Conservation (phyloP, 441 rosid species). For the Viola pubescens region DNA sequence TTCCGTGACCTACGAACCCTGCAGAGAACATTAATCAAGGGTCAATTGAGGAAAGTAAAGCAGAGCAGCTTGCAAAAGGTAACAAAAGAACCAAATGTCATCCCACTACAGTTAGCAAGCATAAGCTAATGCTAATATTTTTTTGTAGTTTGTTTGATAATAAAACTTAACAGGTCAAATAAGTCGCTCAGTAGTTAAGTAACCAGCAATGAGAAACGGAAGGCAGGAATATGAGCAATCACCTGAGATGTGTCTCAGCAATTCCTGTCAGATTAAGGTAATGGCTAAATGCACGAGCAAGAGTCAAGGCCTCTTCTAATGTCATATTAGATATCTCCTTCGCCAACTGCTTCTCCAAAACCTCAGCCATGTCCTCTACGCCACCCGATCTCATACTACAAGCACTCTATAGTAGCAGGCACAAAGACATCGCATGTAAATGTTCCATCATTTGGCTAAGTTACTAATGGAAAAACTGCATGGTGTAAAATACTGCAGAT, state of each 20-base stretch:
- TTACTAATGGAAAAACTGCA: background rate
- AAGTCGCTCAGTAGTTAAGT: background rate
- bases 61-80: background rate
- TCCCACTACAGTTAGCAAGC: background rate
- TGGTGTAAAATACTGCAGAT: background rate
- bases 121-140: background rate
- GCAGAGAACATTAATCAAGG: slow-evolving; percentile 18
- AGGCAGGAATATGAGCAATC: background rate
- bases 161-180: background rate
- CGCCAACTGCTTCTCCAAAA: slow-evolving; percentile 77
- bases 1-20: slow-evolving; percentile 70
- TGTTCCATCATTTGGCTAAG: too few species aligned
- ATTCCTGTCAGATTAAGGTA: slow-evolving; percentile 87
- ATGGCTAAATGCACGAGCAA: slow-evolving; percentile 88
- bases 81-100: background rate
- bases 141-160: background rate
- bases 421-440: background rate
- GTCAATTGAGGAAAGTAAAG: background rate
- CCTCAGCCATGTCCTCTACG: slow-evolving; percentile 73
- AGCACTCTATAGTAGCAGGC: slow-evolving; percentile 53
- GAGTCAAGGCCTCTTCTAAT: slow-evolving; percentile 77
- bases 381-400: slow-evolving; percentile 79
- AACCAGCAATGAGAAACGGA: background rate
- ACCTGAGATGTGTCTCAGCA: slow-evolving; percentile 96
- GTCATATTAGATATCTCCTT: slow-evolving; percentile 73